Evolutionary conservation across 176 grass and related monocot genomes (phyloP).

Genomic region (Musa acuminata): DNA sequence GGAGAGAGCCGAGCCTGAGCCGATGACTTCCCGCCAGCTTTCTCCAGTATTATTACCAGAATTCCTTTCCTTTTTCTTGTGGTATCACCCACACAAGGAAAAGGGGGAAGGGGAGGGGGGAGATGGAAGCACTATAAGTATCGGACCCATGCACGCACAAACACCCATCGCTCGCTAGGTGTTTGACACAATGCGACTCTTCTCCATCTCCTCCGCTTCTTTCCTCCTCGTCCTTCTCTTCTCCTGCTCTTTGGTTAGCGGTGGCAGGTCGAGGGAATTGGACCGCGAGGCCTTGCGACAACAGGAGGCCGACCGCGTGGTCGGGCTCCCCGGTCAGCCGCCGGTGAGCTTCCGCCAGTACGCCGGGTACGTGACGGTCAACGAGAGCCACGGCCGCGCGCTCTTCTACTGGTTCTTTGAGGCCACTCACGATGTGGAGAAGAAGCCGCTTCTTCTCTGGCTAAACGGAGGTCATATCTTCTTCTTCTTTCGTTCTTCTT

Average conservation of each 20-base stretch:
- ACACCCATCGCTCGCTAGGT: not conserved
- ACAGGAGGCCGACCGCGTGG: conserved; percentile 72
- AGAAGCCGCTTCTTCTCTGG: conserved; percentile 75
- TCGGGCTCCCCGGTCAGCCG: conserved; percentile 68
- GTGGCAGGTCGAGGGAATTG: not conserved
- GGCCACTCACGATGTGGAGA: conserved; percentile 34
- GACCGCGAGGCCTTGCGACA: conserved; percentile 25
- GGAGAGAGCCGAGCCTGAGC: too few species aligned
- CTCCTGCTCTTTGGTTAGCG: not conserved
- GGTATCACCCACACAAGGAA: not conserved
- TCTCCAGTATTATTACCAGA: too few species aligned
- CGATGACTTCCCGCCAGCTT: too few species aligned
- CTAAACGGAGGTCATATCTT: conserved; percentile 8
- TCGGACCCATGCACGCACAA: not conserved
- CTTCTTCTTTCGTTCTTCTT: too few species aligned
- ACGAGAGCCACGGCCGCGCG: conserved; percentile 64
- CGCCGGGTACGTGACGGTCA: conserved; percentile 90
- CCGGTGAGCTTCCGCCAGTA: conserved; percentile 64
- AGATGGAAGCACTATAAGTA: not conserved
- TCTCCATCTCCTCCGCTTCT: conserved; percentile 13
- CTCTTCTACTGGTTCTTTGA: conserved; percentile 99
- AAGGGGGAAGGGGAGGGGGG: too few species aligned
- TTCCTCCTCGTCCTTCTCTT: conserved; percentile 18
- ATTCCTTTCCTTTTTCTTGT: too few species aligned
- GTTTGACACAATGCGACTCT: not conserved